Conservation (phyloP, 2,329 filamentous ascomycete genomes). For the Didymella keratinophila region DNA sequence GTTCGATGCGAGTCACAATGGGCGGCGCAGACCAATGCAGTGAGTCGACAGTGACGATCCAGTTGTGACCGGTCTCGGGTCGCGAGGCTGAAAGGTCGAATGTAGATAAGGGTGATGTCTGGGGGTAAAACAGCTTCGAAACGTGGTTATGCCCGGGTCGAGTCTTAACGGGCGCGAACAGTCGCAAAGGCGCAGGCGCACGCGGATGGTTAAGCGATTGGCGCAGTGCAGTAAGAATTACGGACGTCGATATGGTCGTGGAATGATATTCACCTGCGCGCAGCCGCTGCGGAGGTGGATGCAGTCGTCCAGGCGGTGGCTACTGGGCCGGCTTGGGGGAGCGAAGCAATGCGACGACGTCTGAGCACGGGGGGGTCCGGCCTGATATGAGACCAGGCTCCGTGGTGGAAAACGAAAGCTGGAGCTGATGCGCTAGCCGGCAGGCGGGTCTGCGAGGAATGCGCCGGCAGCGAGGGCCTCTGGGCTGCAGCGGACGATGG, state of each 20-base stretch:
- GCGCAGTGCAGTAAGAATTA: conserved; percentile 30
- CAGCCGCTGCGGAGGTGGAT: conserved; percentile 23
- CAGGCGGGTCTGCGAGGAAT: conserved; percentile 29
- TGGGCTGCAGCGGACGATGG: conserved; percentile 26
- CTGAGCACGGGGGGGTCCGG: conserved; percentile 25
- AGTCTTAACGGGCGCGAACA: conserved; percentile 11
- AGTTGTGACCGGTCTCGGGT: conserved; percentile 32
- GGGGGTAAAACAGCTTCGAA: conserved; percentile 48
- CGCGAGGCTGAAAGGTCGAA: conserved; percentile 26
- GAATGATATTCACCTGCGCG: conserved; percentile 14
- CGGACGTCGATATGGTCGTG: conserved; percentile 18
- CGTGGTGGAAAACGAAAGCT: conserved; percentile 22
- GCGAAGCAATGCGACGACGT: conserved; percentile 25
- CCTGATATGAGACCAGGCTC: conserved; percentile 31
- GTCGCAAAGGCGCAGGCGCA: conserved; percentile 15
- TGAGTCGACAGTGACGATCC: conserved; percentile 24
- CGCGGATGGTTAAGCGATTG: conserved; percentile 33
- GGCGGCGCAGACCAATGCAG: conserved; percentile 32
- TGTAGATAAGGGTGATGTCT: conserved; percentile 23
- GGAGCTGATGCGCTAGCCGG: conserved; percentile 37
- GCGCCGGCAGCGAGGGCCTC: conserved; percentile 35
- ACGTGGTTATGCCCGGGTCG: conserved; percentile 41
- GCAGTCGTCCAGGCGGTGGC: conserved; percentile 24
- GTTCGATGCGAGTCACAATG: conserved; percentile 25
- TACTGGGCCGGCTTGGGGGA: conserved; percentile 19